These are phyloP conservation scores for Cadophora sp. DNA, from an alignment of 2,329 filamentous ascomycete genomes.

Conservation along the genomic window DNA sequence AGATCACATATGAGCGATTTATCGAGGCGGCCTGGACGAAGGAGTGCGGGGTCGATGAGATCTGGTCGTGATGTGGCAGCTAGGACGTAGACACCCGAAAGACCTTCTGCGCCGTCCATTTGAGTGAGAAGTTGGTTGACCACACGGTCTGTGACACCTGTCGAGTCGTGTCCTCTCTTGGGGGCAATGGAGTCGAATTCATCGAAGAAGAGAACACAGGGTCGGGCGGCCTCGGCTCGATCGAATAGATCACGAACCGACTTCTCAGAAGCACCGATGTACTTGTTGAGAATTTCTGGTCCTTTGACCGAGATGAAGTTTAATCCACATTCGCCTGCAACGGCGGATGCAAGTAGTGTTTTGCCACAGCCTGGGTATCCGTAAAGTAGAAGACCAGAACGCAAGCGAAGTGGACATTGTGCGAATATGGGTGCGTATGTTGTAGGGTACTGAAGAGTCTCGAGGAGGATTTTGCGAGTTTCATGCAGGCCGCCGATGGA, in stretches of 20 bases:
- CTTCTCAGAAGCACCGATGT: conserved; percentile 97
- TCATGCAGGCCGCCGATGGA: conserved; percentile 88
- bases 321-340: conserved; percentile 96
- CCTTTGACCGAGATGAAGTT: conserved; percentile 99
- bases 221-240: conserved; percentile 85
- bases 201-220: conserved; percentile 97
- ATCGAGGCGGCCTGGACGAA: conserved; percentile 90
- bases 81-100: conserved; percentile 94
- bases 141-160: conserved; percentile 97
- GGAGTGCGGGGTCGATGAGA: conserved; percentile 90
- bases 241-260: conserved; percentile 95
- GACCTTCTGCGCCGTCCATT: conserved; percentile 97
- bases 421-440: conserved; percentile 98
- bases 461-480: conserved; percentile 88
- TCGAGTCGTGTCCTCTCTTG: conserved; percentile 95
- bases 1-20: conserved; percentile 94
- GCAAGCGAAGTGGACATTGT: conserved; percentile 91
- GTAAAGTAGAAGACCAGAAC: conserved; percentile 91
- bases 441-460: conserved; percentile 95
- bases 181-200: conserved; percentile 98
- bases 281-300: conserved; percentile 98
- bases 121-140: conserved; percentile 98
- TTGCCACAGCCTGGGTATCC: conserved; percentile 97
- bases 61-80: conserved; percentile 94
- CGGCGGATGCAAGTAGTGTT: conserved; percentile 91